phyloP scores from a whole-genome alignment of 2,329 filamentous ascomycete genomes.

The Ceratocystis cacaofunesta region DNA sequence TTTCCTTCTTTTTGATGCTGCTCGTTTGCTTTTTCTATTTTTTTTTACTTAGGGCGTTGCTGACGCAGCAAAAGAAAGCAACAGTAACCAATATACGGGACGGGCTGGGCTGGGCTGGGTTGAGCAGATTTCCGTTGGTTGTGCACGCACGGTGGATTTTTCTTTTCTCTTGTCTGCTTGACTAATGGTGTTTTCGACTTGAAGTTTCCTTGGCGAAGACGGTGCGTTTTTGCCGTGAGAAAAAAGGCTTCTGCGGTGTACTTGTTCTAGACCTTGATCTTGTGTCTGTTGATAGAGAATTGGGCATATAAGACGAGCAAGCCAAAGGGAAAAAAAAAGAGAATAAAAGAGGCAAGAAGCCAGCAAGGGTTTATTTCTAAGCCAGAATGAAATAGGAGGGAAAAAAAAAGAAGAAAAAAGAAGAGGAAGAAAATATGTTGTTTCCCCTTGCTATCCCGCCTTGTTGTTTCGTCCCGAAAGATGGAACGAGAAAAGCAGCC shows the following conservation, averaged over 20 bases:
- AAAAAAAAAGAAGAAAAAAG: neutral
- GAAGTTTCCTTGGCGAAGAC: neutral
- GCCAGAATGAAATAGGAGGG: neutral
- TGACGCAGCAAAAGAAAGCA: neutral
- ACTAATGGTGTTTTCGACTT: neutral
- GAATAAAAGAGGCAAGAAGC: neutral
- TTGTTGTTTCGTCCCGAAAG: slow-evolving; percentile 6
- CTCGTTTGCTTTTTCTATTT: neutral
- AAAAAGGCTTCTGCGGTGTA: too few species aligned
- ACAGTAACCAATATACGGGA: neutral
- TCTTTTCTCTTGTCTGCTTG: too few species aligned
- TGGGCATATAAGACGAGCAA: neutral
- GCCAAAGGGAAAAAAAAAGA: neutral
- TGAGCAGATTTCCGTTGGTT: neutral
- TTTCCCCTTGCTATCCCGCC: neutral
- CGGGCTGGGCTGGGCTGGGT: neutral
- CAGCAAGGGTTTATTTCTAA: neutral
- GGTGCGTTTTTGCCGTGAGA: neutral
- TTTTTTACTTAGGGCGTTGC: neutral
- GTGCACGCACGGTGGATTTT: neutral
- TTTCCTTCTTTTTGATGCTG: neutral
- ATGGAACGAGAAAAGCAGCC: neutral
- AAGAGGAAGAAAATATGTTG: neutral
- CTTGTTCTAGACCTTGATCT: too few species aligned
- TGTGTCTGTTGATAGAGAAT: too few species aligned